Conservation (phyloP, 106 monocot genomes). For the Xerophyta viscosa region DNA sequence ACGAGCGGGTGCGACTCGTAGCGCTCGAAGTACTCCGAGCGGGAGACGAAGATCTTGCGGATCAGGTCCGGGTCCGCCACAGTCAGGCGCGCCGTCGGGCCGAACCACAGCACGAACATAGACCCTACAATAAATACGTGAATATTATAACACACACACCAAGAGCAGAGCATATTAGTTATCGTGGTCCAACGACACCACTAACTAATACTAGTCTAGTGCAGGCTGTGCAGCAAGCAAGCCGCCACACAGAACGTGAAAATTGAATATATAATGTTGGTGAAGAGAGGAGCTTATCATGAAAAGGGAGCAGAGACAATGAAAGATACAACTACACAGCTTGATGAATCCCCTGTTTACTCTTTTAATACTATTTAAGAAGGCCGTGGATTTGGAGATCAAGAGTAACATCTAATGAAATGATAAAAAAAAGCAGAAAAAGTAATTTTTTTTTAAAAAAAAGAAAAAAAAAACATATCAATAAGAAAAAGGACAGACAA, state of each 20-base stretch:
- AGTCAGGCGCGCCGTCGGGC: conserved; percentile 65
- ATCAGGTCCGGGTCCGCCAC: conserved; percentile 88
- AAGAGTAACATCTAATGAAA: too few species aligned
- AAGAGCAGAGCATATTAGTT: too few species aligned
- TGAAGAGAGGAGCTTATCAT: neutral
- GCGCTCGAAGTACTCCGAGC: conserved; percentile 65
- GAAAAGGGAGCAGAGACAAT: conserved; percentile 19
- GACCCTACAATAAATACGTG: conserved; percentile 32
- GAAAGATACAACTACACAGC: conserved; percentile 18
- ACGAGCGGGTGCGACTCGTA: conserved; percentile 86
- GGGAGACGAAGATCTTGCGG: conserved; percentile 69
- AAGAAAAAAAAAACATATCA: conserved; percentile 1
- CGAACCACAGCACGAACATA: conserved; percentile 87
- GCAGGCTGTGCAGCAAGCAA: too few species aligned
- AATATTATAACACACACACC: too few species aligned
- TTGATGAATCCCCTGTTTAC: too few species aligned
- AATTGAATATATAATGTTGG: neutral
- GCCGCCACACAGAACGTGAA: too few species aligned
- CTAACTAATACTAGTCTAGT: too few species aligned
- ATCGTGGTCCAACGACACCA: too few species aligned
- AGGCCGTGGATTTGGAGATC: too few species aligned
- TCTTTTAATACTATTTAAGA: too few species aligned
- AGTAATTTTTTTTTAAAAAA: neutral
- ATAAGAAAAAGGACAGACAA: too few species aligned
- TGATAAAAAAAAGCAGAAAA: too few species aligned